phyloP scores from a whole-genome alignment of 192 early-diverging fungal genomes.

The Jimgerdemannia flammicorona region DNA sequence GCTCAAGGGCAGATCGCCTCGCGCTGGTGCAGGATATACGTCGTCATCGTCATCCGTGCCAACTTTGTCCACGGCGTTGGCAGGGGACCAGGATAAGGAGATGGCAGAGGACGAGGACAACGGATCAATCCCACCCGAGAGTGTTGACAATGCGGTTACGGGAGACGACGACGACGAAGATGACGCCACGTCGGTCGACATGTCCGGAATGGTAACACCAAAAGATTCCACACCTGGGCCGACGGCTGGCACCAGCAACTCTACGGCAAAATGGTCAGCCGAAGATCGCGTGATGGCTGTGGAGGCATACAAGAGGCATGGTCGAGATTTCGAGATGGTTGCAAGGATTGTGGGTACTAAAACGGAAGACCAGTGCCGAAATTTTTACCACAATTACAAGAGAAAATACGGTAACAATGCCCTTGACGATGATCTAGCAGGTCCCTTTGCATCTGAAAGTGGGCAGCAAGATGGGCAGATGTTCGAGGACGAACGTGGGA shows the following conservation, averaged over 20 bases:
- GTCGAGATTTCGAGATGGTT: conserved; percentile 69
- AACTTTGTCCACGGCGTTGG: background rate
- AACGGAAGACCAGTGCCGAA: conserved; percentile 72
- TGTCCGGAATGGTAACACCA: conserved; percentile 4
- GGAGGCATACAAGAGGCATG: conserved; percentile 60
- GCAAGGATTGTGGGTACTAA: conserved; percentile 71
- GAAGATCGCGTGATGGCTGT: conserved; percentile 58
- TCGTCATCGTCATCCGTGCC: background rate
- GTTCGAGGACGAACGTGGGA: background rate
- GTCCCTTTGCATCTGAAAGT: background rate
- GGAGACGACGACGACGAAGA: conserved; percentile 20
- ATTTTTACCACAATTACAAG: conserved; percentile 75
- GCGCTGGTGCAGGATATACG: background rate
- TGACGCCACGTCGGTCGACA: conserved; percentile 6
- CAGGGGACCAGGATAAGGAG: background rate
- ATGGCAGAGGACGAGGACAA: background rate
- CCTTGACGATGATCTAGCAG: conserved; percentile 35
- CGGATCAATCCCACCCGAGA: background rate
- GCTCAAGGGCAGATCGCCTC: background rate
- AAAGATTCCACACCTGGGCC: conserved; percentile 2
- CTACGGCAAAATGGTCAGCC: conserved; percentile 48
- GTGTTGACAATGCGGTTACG: background rate
- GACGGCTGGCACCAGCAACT: conserved; percentile 7
- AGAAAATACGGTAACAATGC: conserved; percentile 59
- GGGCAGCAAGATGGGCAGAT: background rate